Base-by-base conservation (phyloP, 257 asterid genomes). In the Vinca minor region DNA sequence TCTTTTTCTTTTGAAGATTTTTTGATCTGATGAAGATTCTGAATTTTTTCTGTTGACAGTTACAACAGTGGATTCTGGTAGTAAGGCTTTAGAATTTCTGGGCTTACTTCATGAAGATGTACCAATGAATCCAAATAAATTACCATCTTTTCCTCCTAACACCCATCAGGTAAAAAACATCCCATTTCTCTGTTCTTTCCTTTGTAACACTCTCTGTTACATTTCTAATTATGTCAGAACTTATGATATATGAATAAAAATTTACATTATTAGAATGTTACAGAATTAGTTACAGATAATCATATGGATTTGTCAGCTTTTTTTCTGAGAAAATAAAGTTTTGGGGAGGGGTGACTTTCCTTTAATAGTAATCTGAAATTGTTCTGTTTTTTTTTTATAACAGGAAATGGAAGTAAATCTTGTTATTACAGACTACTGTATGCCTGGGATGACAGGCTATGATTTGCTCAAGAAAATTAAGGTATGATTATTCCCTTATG, bases 51-150 rank as follows among this genome's bases (percentile, higher is more conserved):
- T 34, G 23, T 47, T 62, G 55, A 58, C 87, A 84, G 90, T 84
- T 41, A 84, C 90, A 10, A 77, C 90, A 13, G 87, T 84, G 41
- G 90, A 84, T 75, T 81, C 87, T 66, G 90, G 90, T 17, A 81
- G 75, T 62, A 84, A 82, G 65, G 90, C 90, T 41, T 67, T 84
- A 45, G 82, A 84, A 47, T 73, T 84, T 73, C 82, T 84, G 74
- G 87, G 90, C 36, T 73, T 83, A 60, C n/a, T n/a, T n/a, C n/a
- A n/a, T n/a, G n/a, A n/a, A n/a, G n/a, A n/a, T n/a, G n/a, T n/a
- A n/a, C n/a, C n/a, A n/a, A n/a, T n/a, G n/a, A n/a, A n/a, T n/a
- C n/a, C 72, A 60, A 64, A 76, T 73, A 64, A 70, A 52, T 61
- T 75, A 9, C 69, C 76, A 60, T 76, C 71, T 70, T 69, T 74